Conservation (phyloP, 208 protist species). For the Tetramitus jugosus region DNA sequence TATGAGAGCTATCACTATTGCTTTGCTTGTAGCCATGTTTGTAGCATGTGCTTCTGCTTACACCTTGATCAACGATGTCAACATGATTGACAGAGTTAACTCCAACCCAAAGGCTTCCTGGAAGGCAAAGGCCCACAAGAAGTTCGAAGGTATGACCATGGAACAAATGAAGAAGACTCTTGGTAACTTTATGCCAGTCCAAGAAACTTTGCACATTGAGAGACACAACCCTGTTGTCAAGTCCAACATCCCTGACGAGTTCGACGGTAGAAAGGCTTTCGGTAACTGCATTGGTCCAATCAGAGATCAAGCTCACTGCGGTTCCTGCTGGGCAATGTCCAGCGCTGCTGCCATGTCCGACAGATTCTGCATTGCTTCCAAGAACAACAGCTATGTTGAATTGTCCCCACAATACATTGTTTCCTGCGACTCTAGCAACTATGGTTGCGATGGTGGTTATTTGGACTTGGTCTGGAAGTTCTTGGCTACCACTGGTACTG, state of each 20-base stretch:
- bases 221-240: not conserved
- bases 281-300: not conserved
- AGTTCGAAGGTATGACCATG: not conserved
- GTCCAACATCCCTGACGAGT: not conserved
- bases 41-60: not conserved
- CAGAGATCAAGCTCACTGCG: not conserved
- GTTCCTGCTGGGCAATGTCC: not conserved
- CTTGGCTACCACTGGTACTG: constrained; percentile 7
- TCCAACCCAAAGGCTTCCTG: not conserved
- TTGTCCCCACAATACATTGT: constrained; percentile 39
- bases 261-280: not conserved
- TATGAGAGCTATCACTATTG: not conserved
- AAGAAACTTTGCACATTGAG: too few species aligned
- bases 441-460: constrained; percentile 36
- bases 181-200: too few species aligned
- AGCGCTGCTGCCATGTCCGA: constrained; percentile 40
- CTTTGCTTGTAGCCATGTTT: not conserved
- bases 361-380: constrained; percentile 66
- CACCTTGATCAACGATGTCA: not conserved
- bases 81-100: not conserved
- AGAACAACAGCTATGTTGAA: constrained; percentile 35
- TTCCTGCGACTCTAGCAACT: constrained; percentile 31
- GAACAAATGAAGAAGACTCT: not conserved
- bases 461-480: constrained; percentile 32
- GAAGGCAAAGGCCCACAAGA: not conserved